Evolutionary conservation across 2,329 filamentous ascomycete genomes (phyloP).

Genomic region (Aspergillus viridinutans): DNA sequence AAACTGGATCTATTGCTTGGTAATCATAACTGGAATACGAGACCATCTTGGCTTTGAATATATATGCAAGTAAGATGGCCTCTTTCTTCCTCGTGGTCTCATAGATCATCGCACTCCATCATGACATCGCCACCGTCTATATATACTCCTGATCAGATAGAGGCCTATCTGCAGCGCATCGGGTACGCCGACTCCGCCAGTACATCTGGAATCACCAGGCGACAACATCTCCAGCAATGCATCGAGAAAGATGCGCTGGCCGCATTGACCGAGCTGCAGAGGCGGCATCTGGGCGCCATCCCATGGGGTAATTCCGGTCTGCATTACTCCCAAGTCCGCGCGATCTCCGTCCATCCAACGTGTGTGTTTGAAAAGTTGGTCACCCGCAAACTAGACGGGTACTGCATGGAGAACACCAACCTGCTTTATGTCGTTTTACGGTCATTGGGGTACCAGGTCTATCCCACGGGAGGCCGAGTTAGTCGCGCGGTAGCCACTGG

Average conservation of each 20-base stretch:
- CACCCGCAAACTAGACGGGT: conserved; percentile 49
- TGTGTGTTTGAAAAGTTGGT: conserved; percentile 53
- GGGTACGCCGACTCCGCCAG: conserved; percentile 15
- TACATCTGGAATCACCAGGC: conserved; percentile 13
- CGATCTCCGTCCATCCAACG: conserved; percentile 48
- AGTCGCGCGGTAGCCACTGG: conserved; percentile 29
- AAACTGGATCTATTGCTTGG: neutral
- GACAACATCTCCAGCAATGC: conserved; percentile 24
- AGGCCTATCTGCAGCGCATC: conserved; percentile 33
- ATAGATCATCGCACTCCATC: too few species aligned
- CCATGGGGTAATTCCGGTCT: conserved; percentile 56
- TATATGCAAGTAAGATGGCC: neutral
- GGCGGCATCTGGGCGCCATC: conserved; percentile 45
- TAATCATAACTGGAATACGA: neutral
- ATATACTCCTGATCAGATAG: conserved; percentile 35
- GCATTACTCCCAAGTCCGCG: conserved; percentile 50
- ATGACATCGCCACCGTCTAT: conserved; percentile 10
- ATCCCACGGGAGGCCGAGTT: conserved; percentile 53
- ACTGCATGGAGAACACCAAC: conserved; percentile 59
- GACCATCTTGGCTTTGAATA: neutral
- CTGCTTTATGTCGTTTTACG: conserved; percentile 51
- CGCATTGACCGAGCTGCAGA: conserved; percentile 33
- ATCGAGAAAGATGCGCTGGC: conserved; percentile 28
- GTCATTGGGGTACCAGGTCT: conserved; percentile 51
- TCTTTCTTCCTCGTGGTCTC: neutral